These are phyloP conservation scores for Komagataea norvegica DNA, from an alignment of 1,139 yeast genomes.

Conservation along the genomic window DNA sequence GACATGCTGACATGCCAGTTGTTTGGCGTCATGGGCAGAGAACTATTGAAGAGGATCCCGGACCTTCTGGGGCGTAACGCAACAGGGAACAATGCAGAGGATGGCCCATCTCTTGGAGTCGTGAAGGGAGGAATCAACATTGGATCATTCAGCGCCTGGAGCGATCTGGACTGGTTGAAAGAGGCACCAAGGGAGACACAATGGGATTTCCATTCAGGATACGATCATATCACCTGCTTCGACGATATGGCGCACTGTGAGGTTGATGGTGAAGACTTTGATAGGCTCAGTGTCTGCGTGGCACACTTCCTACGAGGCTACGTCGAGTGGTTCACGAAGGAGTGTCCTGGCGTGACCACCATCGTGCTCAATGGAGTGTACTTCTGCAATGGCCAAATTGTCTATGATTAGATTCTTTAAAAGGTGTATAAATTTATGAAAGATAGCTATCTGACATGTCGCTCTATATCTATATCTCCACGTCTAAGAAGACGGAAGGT, in stretches of 20 bases:
- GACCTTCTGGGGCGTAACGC: background rate
- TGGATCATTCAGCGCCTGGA: conserved; percentile 2
- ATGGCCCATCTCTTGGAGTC: background rate
- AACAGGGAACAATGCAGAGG: background rate
- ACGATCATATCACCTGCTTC: conserved; percentile 33
- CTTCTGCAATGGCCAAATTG: conserved; percentile 4
- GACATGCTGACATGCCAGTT: conserved; percentile 58
- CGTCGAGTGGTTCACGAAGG: conserved; percentile 4
- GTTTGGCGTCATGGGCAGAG: conserved; percentile 47
- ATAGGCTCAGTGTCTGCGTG: conserved; percentile 28
- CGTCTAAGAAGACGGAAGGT: too few species aligned
- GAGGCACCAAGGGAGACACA: conserved; percentile 30
- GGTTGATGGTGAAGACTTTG: conserved; percentile 29
- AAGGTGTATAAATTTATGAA: conserved; percentile 6
- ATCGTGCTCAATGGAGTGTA: conserved; percentile 9
- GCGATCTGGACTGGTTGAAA: conserved; percentile 29
- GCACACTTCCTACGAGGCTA: conserved; percentile 36
- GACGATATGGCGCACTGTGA: conserved; percentile 32
- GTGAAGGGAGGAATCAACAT: conserved; percentile 1
- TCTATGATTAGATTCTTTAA: background rate
- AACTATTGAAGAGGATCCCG: conserved; percentile 29
- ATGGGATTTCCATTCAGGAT: conserved; percentile 41
- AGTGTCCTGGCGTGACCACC: conserved; percentile 2
- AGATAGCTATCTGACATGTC: too few species aligned
- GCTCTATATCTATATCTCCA: too few species aligned